Evolutionary conservation across 1,284 basidiomycete species (phyloP).

Genomic region (Ceratobasidium sp.): DNA sequence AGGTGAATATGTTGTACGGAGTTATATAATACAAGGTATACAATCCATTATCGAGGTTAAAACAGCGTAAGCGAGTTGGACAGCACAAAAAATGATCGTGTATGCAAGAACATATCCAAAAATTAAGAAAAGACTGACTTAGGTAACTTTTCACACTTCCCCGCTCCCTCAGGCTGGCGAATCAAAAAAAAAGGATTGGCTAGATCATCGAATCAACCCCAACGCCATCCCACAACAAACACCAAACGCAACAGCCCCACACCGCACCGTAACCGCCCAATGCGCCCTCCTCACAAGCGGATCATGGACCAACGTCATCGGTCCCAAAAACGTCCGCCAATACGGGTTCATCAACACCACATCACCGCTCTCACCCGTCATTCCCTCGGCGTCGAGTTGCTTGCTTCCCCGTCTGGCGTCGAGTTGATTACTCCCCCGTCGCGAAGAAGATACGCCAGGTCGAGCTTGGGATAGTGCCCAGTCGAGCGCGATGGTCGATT

Average conservation of each 20-base stretch:
- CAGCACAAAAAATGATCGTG: too few relatives aligned
- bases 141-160: too few relatives aligned
- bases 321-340: slow-evolving; percentile 4
- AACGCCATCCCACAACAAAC: slow-evolving; percentile 28
- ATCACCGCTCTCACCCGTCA: not conserved
- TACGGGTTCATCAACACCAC: not conserved
- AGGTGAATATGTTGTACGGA: too few relatives aligned
- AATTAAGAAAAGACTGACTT: too few relatives aligned
- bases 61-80: too few relatives aligned
- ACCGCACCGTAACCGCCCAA: slow-evolving; percentile 15
- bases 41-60: too few relatives aligned
- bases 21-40: too few relatives aligned
- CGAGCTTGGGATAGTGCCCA: not conserved
- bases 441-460: not conserved
- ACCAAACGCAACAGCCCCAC: not conserved
- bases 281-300: slow-evolving; percentile 27
- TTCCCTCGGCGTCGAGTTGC: not conserved
- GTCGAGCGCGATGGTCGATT: not conserved
- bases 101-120: too few relatives aligned
- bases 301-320: slow-evolving; percentile 34
- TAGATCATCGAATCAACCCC: slow-evolving; percentile 13
- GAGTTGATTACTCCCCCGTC: too few relatives aligned
- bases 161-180: too few relatives aligned
- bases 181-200: too few relatives aligned
- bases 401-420: slow-evolving; percentile 22